Base-by-base conservation (phyloP, 1,284 basidiomycete species). In the Testicularia cyperi region DNA sequence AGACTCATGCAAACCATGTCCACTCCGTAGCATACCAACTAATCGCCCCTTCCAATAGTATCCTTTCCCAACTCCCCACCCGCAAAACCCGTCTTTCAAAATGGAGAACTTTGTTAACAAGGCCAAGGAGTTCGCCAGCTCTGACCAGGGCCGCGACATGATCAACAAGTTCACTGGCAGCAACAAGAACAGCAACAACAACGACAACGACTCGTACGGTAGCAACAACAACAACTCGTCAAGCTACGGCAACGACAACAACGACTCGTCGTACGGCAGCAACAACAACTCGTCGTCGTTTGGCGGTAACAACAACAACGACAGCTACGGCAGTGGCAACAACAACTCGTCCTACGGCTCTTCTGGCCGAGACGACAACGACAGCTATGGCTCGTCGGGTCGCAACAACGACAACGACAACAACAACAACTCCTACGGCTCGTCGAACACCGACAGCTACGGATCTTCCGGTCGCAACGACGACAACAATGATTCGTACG, bases 51-150 rank as follows among this genome's bases (percentile, higher is more conserved):
- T 15, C 10, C 10, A 22, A 14, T 24, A 30, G 15, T 10, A 14
- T 14, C 13, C 5, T 20, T 22, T 25, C 13, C 9, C 26, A 22
- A 20, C 32, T 35, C 16, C 5, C 31, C 32, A 6, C 20, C 13
- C 10, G 18, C 19, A n/a, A 18, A 39, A n/a, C n/a, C n/a, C n/a
- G n/a, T n/a, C n/a, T 21, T 24, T 40, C 57, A 65, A n/a, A 15
- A 69, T 69, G 67, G 63, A 66, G 25, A 39, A 43, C 20, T 60
- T 69, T 51, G 52, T 69, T 44, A 66, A 69, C 60, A 60, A 69
- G 52, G 67, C 64, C 21, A 67, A 67, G 53, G 56, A 69, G 43
- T 69, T 67, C 35, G 64, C 64, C 36, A 30, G 20, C 43, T 54
- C 64, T 20, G 38, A 69, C 7, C 52, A 69, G 41, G 63, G 65